Evolutionary conservation across 2,329 filamentous ascomycete genomes (phyloP), one percentile per base, ranked within the genome.

Genomic region (Didymella pomorum): DNA sequence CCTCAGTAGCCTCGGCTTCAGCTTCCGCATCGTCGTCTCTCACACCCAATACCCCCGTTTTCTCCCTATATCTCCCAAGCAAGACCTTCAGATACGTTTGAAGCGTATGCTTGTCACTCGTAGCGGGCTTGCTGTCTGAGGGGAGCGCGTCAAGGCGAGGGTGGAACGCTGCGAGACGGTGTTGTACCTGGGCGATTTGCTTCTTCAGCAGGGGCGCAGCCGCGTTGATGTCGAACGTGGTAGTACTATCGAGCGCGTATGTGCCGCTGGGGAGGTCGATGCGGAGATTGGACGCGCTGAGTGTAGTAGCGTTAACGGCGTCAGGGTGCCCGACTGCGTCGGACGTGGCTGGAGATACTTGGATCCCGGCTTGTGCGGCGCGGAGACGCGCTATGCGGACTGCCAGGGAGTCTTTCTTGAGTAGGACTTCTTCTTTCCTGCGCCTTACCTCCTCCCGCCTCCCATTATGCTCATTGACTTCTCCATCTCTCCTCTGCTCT

Each of bases 81-180:
- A 76, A 41, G 12, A 75, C 68, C 48, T 65, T 72, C 0, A 75
- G 58, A 69, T 71, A 76, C 1, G 62, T 70, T 39, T 66, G 63
- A n/a, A 74, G 29, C 0, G 64, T 9, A 11, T 26, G 7, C 16
- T 70, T 66, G 4, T 61, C 18, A 12, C 8, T 18, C 7, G 20
- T 8, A 10, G 6, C 39, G 21, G 21, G 2, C 14, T 11, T 26
- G 11, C 16, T 6, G 14, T n/a, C 60, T 47, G 66, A 70, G 0
- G 73, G 72, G 0, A 74, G 60, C 2, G 47, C 58, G 26, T 73
- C 68, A 46, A 74, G 66, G 2, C 64, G 60, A 1, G 72, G 72
- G 33, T 68, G 72, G 3, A 65, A 61, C 4, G 46, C 58, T 11
- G 60, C 61, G 18, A 76, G 65, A 4, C 63, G 67, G 2, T 60